Conservation (phyloP, 176 grass and related monocot species). For the Metroxylon sagu region DNA sequence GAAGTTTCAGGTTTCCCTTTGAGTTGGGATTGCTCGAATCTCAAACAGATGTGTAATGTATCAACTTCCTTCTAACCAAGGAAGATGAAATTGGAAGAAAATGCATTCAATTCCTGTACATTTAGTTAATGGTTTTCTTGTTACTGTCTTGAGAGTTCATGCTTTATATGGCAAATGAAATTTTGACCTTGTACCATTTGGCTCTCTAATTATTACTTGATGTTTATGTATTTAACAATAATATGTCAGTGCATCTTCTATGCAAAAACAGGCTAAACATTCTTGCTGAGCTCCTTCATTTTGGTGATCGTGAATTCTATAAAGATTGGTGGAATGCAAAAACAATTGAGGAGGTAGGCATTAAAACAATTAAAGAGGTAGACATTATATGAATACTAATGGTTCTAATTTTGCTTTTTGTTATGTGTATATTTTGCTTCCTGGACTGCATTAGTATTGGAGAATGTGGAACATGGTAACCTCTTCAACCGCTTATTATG, state of each 20-base stretch:
- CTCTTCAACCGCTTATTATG: conserved; percentile 8
- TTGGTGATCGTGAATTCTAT: conserved; percentile 99
- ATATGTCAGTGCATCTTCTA: background rate
- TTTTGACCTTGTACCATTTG: background rate
- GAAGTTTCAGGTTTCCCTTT: too few species aligned
- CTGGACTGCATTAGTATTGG: conserved; percentile 67
- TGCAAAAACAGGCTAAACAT: conserved; percentile 66
- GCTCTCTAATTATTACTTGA: background rate
- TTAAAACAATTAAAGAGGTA: too few species aligned
- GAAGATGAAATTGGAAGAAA: too few species aligned
- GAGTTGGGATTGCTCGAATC: too few species aligned
- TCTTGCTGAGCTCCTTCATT: conserved; percentile 72
- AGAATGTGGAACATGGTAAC: conserved; percentile 99
- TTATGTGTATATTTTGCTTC: conserved; percentile 8
- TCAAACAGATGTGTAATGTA: too few species aligned
- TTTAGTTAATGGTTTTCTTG: too few species aligned
- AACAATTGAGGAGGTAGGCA: conserved; percentile 89
- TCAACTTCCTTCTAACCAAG: too few species aligned
- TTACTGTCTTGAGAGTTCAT: too few species aligned
- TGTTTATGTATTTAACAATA: conserved; percentile 1
- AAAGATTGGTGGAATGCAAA: conserved; percentile 99
- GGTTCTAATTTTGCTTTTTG: conserved; percentile 6
- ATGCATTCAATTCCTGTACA: too few species aligned
- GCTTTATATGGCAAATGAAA: too few species aligned
- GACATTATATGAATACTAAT: too few species aligned